These are phyloP conservation scores for Paratinospora sagittata DNA, from an alignment of 164 flowering plant species.

Conservation along the genomic window DNA sequence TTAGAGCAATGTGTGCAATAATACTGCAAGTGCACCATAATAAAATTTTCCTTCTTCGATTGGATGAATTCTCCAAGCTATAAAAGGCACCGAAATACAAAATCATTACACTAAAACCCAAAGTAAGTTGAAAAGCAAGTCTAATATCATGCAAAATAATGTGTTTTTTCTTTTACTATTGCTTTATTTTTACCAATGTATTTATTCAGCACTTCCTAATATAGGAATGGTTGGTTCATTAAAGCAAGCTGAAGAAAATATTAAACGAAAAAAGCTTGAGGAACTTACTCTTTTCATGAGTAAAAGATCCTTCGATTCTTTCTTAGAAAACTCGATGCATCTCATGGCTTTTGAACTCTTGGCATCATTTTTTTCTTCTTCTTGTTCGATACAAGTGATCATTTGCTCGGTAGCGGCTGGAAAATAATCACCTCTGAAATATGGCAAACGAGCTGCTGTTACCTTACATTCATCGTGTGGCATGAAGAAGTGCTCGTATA, in stretches of 20 bases:
- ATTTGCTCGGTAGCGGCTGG: constrained; percentile 40
- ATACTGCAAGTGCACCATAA: constrained; percentile 93
- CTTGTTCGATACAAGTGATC: too few species aligned
- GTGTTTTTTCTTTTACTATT: too few species aligned
- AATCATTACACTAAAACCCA: not conserved
- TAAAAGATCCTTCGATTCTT: constrained; percentile 71
- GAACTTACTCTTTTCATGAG: too few species aligned
- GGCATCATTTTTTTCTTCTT: constrained; percentile 15
- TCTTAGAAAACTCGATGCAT: constrained; percentile 23
- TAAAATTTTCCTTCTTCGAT: constrained; percentile 95
- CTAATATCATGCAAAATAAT: not conserved
- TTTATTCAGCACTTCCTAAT: too few species aligned
- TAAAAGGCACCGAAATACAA: constrained; percentile 1
- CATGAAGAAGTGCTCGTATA: constrained; percentile 47
- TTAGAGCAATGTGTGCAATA: constrained; percentile 73
- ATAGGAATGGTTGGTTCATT: not conserved
- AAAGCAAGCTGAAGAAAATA: too few species aligned
- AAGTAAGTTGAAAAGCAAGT: not conserved
- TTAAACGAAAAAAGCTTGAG: too few species aligned
- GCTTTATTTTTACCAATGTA: too few species aligned
- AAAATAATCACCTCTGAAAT: constrained; percentile 70
- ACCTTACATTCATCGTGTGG: constrained; percentile 32
- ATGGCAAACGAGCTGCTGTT: constrained; percentile 61
- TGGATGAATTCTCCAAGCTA: constrained; percentile 89
- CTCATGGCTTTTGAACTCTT: constrained; percentile 14